A percentile compares a stretch with the other conserved stretches of the same genome.
phyloP scores from a whole-genome alignment of 1,139 yeast species.

The Zygotorulaspora mrakii region DNA sequence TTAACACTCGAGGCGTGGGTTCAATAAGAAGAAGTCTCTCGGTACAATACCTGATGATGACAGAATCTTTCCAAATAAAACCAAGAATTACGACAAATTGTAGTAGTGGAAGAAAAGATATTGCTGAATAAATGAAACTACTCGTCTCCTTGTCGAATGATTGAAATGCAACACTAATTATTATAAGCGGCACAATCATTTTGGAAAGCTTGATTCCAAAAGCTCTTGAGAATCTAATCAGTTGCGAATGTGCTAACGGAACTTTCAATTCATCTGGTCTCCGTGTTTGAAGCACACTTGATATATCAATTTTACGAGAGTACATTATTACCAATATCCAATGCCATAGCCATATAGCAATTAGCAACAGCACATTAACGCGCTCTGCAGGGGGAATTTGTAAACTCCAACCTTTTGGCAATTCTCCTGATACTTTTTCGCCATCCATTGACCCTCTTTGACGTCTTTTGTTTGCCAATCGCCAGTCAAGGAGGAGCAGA shows the following conservation, averaged over 20 bases:
- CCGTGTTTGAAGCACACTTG: constrained; percentile 39
- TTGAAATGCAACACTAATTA: constrained; percentile 19
- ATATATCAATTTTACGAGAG: constrained; percentile 40
- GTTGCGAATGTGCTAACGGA: constrained; percentile 28
- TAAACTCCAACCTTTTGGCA: constrained; percentile 2
- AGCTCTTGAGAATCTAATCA: constrained; percentile 23
- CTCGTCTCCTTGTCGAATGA: constrained; percentile 1
- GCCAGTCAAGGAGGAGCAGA: not conserved
- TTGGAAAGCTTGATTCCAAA: constrained; percentile 32
- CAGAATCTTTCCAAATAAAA: constrained; percentile 35
- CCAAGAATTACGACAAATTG: constrained; percentile 33
- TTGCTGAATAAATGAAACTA: constrained; percentile 7
- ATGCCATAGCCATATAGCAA: constrained; percentile 53
- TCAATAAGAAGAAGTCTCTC: constrained; percentile 50
- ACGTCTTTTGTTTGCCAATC: no score
- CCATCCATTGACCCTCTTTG: constrained; percentile 5
- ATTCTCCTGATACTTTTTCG: constrained; percentile 4
- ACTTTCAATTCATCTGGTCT: constrained; percentile 29
- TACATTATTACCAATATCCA: constrained; percentile 40
- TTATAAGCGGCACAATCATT: constrained; percentile 32
- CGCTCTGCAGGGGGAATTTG: constrained; percentile 35
- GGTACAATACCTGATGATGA: constrained; percentile 41
- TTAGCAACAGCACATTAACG: constrained; percentile 41
- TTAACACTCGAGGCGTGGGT: constrained; percentile 56
- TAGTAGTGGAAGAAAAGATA: constrained; percentile 35